Base-by-base conservation (phyloP, 2,329 filamentous ascomycete genomes). In the Colletotrichum higginsianum region DNA sequence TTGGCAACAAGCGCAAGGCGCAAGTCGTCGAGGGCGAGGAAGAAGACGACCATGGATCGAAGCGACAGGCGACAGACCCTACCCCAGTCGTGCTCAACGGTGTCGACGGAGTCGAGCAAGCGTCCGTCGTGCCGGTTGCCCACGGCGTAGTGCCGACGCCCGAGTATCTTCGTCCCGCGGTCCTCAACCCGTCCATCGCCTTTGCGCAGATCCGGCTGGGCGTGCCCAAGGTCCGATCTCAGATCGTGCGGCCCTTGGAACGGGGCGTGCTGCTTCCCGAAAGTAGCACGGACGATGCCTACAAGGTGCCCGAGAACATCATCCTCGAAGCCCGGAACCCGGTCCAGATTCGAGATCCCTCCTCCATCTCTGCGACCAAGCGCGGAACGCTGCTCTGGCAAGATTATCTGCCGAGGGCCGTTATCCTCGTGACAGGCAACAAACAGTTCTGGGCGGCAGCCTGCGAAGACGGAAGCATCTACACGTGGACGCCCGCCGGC, bases 1-100 rank as follows among this genome's bases (percentile, higher is more conserved):
- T 98, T 23, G 96, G 96, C 0, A 99, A 98, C 80, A 99, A 98
- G 83, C 89, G 96, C 35, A 98, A 96, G 78, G 91, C 93, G 58
- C 88, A 90, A 18, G 88, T 89, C 7, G 82, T 93, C 5, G 94
- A 97, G 69, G 91, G 88, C 1, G 94, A 96, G 42, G 94, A 96
- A 21, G 93, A 95, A 0, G 89, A 91, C 55, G 89, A 90, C 23
- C 85, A 85, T 12, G 73, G 75, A 0, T 76, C 80, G 73, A 87
- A 88, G 78, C 80, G 87, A 87, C 78, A 89, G 60, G 85, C 90
- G 55, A 90, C 90, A 64, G 94, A 94, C 0, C 92, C 93, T 18
- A 89, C 90, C 9, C 88, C 93, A 1, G 93, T 98, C 60, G 86
- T 97, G 73, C 85, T 90, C 3, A 96, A 96, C 77, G 92, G 92